Evolutionary conservation across 139 green algal genomes (phyloP), one percentile per base, ranked within the genome.

Genomic region (Trebouxia sp.): DNA sequence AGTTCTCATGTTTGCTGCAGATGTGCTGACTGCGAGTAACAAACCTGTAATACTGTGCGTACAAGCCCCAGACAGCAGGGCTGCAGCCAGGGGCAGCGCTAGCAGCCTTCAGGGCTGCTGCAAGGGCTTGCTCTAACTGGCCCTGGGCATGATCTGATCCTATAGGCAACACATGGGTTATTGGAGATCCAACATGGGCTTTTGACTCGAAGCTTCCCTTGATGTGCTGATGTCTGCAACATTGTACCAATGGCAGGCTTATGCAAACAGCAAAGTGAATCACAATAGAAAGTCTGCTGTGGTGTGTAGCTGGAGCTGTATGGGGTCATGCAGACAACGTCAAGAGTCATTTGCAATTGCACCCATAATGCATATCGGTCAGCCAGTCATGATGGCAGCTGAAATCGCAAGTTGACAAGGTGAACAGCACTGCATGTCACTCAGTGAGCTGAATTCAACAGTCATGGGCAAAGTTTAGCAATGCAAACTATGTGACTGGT

Each of bases 1-100:
- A n/a, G n/a, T n/a, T n/a, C n/a, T n/a, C n/a, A n/a, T n/a, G n/a
- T n/a, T n/a, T n/a, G n/a, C n/a, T n/a, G n/a, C n/a, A n/a, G n/a
- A n/a, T n/a, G n/a, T n/a, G n/a, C n/a, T n/a, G n/a, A n/a, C n/a
- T n/a, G n/a, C n/a, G n/a, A n/a, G n/a, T n/a, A n/a, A n/a, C n/a
- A n/a, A 26, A 70, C 26, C 50, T 45, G 35, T 91, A 90, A 79
- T 86, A 93, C 30, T 84, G 67, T 28, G 80, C 87, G 42, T 87
- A 76, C 41, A 84, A 66, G 50, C 84, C 87, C 89, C 89, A 92
- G 51, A 90, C 66, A 11, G n/a, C 72, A n/a, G 83, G 47, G 20
- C 35, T 65, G 20, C 70, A 67, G 0, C 69, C 79, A 17, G 80
- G 6, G 8, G 50, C 38, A 77, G 80, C 81, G 24, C 80, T 74